Evolutionary conservation across 768 basidiomycete genomes (phyloP).

Genomic region (Ramaria sp.): DNA sequence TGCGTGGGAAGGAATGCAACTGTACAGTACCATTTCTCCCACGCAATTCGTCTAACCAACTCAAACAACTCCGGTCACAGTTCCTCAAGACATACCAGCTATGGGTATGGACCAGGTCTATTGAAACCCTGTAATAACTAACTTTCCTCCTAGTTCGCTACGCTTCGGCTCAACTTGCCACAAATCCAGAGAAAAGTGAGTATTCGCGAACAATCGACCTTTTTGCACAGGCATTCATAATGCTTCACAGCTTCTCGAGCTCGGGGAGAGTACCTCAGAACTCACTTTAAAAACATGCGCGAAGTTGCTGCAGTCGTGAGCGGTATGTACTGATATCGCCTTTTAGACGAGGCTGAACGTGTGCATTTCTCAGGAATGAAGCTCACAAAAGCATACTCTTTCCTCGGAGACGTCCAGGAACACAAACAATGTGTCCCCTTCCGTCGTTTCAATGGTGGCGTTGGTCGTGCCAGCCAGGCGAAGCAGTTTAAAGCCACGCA

Average conservation of each 20-base stretch:
- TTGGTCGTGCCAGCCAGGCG: conserved; percentile 89
- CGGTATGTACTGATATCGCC: conserved; percentile 37
- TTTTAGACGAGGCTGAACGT: conserved; percentile 10
- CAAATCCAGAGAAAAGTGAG: conserved; percentile 94
- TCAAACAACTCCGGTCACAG: not conserved
- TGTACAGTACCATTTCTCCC: conserved; percentile 6
- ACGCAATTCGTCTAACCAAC: not conserved
- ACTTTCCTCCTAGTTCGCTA: conserved; percentile 65
- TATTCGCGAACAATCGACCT: conserved; percentile 12
- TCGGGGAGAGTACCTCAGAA: conserved; percentile 94
- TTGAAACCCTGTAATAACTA: not conserved
- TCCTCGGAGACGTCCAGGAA: conserved; percentile 88
- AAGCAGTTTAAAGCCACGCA: conserved; percentile 96
- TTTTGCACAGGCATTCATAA: conserved; percentile 8
- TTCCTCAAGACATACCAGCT: conserved; percentile 7
- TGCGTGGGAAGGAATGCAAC: not conserved
- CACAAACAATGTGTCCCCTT: conserved; percentile 97
- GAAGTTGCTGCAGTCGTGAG: conserved; percentile 93
- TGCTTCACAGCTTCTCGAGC: conserved; percentile 65
- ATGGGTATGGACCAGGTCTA: conserved; percentile 2
- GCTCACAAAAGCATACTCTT: conserved; percentile 88
- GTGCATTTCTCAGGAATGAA: conserved; percentile 57
- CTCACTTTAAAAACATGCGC: conserved; percentile 99
- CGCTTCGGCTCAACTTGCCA: conserved; percentile 75
- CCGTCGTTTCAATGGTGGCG: conserved; percentile 90